These are phyloP conservation scores for Tetrapisispora phaffii DNA, from an alignment of 805 yeast genomes.

Conservation along the genomic window DNA sequence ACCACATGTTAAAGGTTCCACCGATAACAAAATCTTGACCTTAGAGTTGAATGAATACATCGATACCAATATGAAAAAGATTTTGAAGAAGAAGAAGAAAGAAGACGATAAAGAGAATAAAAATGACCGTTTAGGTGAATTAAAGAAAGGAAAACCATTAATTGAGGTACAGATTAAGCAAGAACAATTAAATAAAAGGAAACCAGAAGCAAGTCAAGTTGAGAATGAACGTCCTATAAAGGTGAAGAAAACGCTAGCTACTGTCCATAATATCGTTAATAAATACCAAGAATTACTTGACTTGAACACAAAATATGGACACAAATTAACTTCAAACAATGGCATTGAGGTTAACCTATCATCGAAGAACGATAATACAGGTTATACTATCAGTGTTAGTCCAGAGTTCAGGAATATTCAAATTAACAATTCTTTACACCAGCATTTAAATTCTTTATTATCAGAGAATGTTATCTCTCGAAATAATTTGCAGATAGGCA, in stretches of 20 bases:
- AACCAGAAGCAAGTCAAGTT: background rate
- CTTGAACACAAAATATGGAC: background rate
- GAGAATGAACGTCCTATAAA: background rate
- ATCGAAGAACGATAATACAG: background rate
- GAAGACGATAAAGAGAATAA: background rate
- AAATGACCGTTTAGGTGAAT: background rate
- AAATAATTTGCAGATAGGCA: background rate
- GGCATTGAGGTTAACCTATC: slow-evolving; percentile 1
- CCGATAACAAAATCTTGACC: slow-evolving; percentile 6
- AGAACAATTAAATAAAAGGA: background rate
- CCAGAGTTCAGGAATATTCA: slow-evolving; percentile 9
- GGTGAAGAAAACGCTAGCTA: no score
- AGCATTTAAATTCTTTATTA: background rate
- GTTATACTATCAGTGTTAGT: slow-evolving; percentile 10
- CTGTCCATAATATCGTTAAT: background rate
- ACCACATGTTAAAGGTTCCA: slow-evolving; percentile 9
- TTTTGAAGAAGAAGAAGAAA: background rate
- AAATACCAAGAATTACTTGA: background rate
- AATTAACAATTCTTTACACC: slow-evolving; percentile 5
- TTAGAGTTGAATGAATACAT: slow-evolving; percentile 13
- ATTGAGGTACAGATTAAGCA: background rate
- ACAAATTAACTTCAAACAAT: background rate
- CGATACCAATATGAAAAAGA: background rate
- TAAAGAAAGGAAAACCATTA: background rate
- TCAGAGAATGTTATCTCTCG: background rate